Conservation (phyloP, 495 filamentous ascomycete genomes). For the Eremomyces bilateralis region DNA sequence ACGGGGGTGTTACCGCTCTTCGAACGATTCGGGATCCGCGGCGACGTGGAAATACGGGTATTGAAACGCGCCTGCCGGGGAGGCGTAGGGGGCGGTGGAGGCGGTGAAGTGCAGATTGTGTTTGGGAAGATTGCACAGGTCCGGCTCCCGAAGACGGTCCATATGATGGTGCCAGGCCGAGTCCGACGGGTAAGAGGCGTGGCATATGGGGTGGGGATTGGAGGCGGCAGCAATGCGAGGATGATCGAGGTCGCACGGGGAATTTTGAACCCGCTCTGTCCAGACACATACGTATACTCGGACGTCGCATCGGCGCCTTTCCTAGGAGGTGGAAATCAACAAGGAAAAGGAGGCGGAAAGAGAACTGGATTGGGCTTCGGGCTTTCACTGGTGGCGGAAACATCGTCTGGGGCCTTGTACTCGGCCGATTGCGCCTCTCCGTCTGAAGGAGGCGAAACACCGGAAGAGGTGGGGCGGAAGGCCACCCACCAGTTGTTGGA, state of each 20-base stretch:
- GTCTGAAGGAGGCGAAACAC: slow-evolving; percentile 56
- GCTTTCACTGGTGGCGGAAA: slow-evolving; percentile 74
- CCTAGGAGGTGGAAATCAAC: slow-evolving; percentile 31
- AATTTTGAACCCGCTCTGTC: slow-evolving; percentile 62
- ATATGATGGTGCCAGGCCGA: slow-evolving; percentile 62
- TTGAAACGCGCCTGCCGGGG: slow-evolving; percentile 56
- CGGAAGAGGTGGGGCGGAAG: slow-evolving; percentile 74
- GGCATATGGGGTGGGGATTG: slow-evolving; percentile 76
- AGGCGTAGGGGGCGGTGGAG: slow-evolving; percentile 48
- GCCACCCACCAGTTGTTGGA: slow-evolving; percentile 83
- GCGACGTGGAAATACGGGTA: slow-evolving; percentile 72
- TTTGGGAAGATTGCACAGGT: slow-evolving; percentile 91
- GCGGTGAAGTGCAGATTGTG: slow-evolving; percentile 76
- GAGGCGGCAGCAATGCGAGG: slow-evolving; percentile 74
- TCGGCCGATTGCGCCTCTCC: slow-evolving; percentile 69
- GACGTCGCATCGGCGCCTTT: slow-evolving; percentile 55
- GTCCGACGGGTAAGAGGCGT: slow-evolving; percentile 83
- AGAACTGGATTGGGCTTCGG: slow-evolving; percentile 73
- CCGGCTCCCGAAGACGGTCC: slow-evolving; percentile 79
- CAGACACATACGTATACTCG: slow-evolving; percentile 71
- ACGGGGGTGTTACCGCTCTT: slow-evolving; percentile 82
- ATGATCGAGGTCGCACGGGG: slow-evolving; percentile 85
- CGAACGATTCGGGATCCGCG: slow-evolving; percentile 70
- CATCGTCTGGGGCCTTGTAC: slow-evolving; percentile 61
- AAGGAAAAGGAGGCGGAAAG: not conserved